Conservation (phyloP, 768 basidiomycete genomes). For the Xanthoconium stramineum region DNA sequence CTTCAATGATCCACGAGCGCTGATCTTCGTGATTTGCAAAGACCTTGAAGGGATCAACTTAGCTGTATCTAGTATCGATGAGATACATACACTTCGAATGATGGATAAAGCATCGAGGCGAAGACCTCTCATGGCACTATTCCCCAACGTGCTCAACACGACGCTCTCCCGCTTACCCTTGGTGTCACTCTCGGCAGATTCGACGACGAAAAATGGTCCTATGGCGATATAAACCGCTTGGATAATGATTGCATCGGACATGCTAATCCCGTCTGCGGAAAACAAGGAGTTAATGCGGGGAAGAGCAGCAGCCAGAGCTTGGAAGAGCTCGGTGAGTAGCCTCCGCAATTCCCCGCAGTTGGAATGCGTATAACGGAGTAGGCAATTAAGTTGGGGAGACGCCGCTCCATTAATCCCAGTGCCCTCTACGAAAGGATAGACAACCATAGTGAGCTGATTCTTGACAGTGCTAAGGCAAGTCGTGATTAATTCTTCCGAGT, state of each 20-base stretch:
- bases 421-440: slow-evolving; percentile 87
- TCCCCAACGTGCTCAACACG: slow-evolving; percentile 65
- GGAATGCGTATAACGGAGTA: slow-evolving; percentile 44
- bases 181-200: slow-evolving; percentile 53
- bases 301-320: slow-evolving; percentile 65
- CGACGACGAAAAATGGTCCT: slow-evolving; percentile 91
- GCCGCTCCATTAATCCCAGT: slow-evolving; percentile 39
- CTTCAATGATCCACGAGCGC: slow-evolving; percentile 96
- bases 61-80: not conserved
- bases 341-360: slow-evolving; percentile 38
- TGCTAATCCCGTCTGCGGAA: slow-evolving; percentile 57
- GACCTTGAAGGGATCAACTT: slow-evolving; percentile 48
- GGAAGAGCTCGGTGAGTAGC: slow-evolving; percentile 66
- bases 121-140: slow-evolving; percentile 77
- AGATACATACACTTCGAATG: slow-evolving; percentile 71
- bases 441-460: slow-evolving; percentile 70
- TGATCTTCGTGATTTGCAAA: slow-evolving; percentile 91
- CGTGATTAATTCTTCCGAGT: slow-evolving; percentile 91
- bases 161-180: slow-evolving; percentile 56
- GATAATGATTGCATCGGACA: slow-evolving; percentile 92
- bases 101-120: slow-evolving; percentile 79
- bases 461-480: slow-evolving; percentile 74
- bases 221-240: slow-evolving; percentile 91
- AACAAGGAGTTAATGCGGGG: slow-evolving; percentile 76
- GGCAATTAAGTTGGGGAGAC: slow-evolving; percentile 49